Conservation (phyloP, 2,329 filamentous ascomycete genomes). For the Allantophomopsis lycopodina region DNA sequence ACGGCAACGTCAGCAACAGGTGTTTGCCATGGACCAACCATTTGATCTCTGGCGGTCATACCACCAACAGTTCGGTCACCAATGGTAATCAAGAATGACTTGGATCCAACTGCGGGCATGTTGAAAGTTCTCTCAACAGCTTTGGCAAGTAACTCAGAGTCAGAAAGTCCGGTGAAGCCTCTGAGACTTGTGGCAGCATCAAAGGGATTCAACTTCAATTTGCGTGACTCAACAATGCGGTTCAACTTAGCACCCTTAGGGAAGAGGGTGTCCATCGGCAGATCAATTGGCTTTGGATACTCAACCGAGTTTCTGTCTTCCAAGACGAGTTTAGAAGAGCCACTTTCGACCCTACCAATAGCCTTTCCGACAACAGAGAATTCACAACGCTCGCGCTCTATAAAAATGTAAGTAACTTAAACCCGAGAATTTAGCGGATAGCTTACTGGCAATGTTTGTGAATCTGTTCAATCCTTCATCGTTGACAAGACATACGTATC, state of each 20-base stretch:
- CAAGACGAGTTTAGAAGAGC: conserved; percentile 62
- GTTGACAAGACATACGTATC: conserved; percentile 86
- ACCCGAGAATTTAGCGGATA: neutral
- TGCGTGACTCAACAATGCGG: conserved; percentile 56
- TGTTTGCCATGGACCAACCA: conserved; percentile 93
- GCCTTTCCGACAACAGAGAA: conserved; percentile 86
- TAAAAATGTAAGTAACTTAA: conserved; percentile 13
- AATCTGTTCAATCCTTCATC: conserved; percentile 69
- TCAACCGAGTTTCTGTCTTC: conserved; percentile 67
- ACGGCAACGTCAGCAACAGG: conserved; percentile 92
- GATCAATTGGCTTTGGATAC: conserved; percentile 68
- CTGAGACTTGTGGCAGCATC: conserved; percentile 53
- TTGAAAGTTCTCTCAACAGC: conserved; percentile 72
- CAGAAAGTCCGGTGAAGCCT: conserved; percentile 28
- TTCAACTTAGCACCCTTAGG: conserved; percentile 77
- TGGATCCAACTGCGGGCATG: conserved; percentile 86
- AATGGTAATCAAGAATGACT: conserved; percentile 94
- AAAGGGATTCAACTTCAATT: conserved; percentile 55
- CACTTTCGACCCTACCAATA: conserved; percentile 42
- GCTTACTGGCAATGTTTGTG: conserved; percentile 43
- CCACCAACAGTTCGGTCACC: conserved; percentile 87
- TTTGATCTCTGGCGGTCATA: conserved; percentile 78
- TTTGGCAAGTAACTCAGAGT: conserved; percentile 33
- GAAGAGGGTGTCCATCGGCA: conserved; percentile 81
- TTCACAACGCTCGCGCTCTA: conserved; percentile 73